phyloP scores from a whole-genome alignment of 2,329 filamentous ascomycete genomes.

The Colletotrichum sp. region DNA sequence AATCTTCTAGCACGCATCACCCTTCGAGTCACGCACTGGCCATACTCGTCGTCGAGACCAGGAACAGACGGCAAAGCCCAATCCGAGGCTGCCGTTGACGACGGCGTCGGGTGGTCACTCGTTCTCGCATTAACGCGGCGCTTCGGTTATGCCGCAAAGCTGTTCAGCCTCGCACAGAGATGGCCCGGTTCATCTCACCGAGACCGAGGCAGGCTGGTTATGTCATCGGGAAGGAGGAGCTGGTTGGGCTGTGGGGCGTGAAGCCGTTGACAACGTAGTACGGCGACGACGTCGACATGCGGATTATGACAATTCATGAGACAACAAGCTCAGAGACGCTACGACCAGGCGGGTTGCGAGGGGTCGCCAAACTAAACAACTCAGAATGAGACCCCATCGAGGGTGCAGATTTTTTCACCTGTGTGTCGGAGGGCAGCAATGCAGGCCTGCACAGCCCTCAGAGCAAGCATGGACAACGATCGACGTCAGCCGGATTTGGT shows the following conservation, averaged over 20 bases:
- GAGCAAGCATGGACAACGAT: not conserved
- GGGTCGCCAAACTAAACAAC: conserved; percentile 6
- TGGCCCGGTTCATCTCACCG: not conserved
- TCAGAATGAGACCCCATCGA: not conserved
- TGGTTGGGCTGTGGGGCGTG: not conserved
- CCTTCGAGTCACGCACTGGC: not conserved
- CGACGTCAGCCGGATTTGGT: conserved; percentile 5
- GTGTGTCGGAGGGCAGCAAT: conserved; percentile 7
- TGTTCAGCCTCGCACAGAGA: not conserved
- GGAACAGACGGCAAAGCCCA: not conserved
- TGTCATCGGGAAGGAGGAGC: not conserved
- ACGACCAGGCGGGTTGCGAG: not conserved
- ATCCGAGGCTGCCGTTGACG: not conserved
- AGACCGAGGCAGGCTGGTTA: not conserved
- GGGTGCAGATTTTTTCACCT: not conserved
- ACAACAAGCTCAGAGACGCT: not conserved
- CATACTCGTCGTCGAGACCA: not conserved
- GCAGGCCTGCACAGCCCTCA: conserved; percentile 6
- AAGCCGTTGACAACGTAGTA: not conserved
- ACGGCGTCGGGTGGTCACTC: not conserved
- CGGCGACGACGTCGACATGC: not conserved
- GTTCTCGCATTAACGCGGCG: not conserved
- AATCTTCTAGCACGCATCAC: not conserved
- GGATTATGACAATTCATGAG: conserved; percentile 11
- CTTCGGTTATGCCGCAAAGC: not conserved